phyloP scores from a whole-genome alignment of 495 filamentous ascomycete species.

The Xeromyces bisporus region DNA sequence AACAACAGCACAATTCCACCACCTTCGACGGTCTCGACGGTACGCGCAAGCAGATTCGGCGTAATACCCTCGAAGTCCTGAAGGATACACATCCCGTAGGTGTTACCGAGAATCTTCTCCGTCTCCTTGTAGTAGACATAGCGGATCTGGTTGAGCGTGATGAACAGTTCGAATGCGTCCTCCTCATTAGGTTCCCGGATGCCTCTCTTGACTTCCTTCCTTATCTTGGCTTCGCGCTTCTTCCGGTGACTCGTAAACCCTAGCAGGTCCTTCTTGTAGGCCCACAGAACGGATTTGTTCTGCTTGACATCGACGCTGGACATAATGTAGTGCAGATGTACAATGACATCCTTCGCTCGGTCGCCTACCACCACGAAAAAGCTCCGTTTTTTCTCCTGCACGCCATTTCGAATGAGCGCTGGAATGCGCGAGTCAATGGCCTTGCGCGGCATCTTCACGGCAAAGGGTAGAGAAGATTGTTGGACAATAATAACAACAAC shows the following conservation, averaged over 20 bases:
- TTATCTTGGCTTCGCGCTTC: conserved; percentile 95
- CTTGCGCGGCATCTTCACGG: conserved; percentile 34
- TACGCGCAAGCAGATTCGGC: conserved; percentile 84
- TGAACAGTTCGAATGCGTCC: conserved; percentile 95
- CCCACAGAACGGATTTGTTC: conserved; percentile 96
- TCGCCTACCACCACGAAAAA: conserved; percentile 97
- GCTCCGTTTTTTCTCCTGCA: conserved; percentile 92
- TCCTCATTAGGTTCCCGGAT: conserved; percentile 89
- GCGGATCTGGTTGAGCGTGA: conserved; percentile 88
- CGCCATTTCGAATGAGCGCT: conserved; percentile 85
- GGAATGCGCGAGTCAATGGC: conserved; percentile 82
- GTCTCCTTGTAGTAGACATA: conserved; percentile 99
- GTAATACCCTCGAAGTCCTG: conserved; percentile 98
- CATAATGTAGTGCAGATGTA: conserved; percentile 88
- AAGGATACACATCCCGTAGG: conserved; percentile 95
- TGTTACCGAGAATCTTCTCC: conserved; percentile 98
- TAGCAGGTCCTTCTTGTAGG: conserved; percentile 96
- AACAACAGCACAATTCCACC: conserved; percentile 83
- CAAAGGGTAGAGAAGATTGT: conserved; percentile 7
- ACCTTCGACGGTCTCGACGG: conserved; percentile 95
- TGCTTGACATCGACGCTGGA: conserved; percentile 78
- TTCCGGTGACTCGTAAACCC: conserved; percentile 92
- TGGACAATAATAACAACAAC: conserved; percentile 5
- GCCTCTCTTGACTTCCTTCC: conserved; percentile 92
- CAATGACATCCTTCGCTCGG: conserved; percentile 89